Base-by-base conservation (phyloP, 768 basidiomycete genomes). In the Hysterangium stoloniferum region DNA sequence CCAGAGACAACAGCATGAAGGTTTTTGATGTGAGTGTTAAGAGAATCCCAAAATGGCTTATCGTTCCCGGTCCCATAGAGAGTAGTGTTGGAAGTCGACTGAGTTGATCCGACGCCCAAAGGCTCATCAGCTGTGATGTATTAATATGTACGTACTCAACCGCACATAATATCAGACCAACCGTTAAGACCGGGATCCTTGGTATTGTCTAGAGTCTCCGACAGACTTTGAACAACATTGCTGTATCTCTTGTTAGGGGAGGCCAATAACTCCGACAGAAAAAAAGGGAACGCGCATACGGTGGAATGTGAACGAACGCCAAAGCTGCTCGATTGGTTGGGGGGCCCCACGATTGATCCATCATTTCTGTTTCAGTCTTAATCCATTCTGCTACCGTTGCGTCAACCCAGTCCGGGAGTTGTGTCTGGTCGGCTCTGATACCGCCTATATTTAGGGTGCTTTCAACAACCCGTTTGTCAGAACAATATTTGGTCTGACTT, bases 261-360 rank as follows among this genome's bases (percentile, higher is more conserved):
- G n/a, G 34, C 9, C 6, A 8, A n/a, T 37, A 27, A 52, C 24
- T 25, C 48, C 19, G 11, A 38, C 27, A 20, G 37, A 13, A 13
- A n/a, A 31, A 25, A n/a, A 31, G 28, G 47, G 45, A 32, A 17
- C 44, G 44, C 20, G 65, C 79, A 28, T 57, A 82, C 80, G 82
- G 82, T 24, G 84, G 84, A 47, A 86, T 86, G 59, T 87, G 84
- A 29, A 86, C 82, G 58, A 86, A 87, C 0, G 77, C 84, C 5
- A 87, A 58, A 2, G 81, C 77, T 35, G 74, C 78, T 38, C 82
- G 65, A 1, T 59, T 63, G 15, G 73, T 70, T 0, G 72, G 62
- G 3, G 75, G 71, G 13, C 81, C 81, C 83, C 84, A 84, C 1
- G 67, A 70, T 3, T 52, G 54, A 44, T 82, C 66, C 82, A 84